Evolutionary conservation across 202 grass and related monocot genomes (phyloP).

Genomic region (Cymbopogon flexuosus): DNA sequence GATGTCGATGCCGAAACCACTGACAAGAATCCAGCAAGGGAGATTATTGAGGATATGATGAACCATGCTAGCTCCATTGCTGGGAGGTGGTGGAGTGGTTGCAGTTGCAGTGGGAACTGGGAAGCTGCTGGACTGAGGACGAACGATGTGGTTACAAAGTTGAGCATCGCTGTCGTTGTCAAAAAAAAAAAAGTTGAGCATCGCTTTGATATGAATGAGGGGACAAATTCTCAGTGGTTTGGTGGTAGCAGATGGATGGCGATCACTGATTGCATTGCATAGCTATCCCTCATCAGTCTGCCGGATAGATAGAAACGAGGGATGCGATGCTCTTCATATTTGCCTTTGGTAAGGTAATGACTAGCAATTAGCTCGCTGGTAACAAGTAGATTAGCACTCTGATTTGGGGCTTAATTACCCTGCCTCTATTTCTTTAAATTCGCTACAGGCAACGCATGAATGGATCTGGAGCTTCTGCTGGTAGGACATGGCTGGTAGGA

Average conservation of each 20-base stretch:
- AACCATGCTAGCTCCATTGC: conserved; percentile 10
- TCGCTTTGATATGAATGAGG: neutral
- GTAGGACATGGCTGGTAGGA: neutral
- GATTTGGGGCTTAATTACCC: neutral
- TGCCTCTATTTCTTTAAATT: neutral
- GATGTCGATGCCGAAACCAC: neutral
- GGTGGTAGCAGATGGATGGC: conserved; percentile 34
- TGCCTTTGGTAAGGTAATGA: neutral
- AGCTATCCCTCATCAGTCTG: conserved; percentile 1
- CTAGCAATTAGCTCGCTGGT: neutral
- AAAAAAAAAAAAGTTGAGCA: neutral
- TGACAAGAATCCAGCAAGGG: conserved; percentile 19
- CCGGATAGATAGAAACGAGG: neutral
- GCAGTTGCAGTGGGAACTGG: neutral
- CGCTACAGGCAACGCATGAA: conserved; percentile 7
- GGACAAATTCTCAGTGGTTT: conserved; percentile 42
- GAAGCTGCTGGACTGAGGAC: neutral
- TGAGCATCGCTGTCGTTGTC: conserved; percentile 19
- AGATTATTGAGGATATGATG: conserved; percentile 25
- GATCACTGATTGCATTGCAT: conserved; percentile 5
- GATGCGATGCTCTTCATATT: neutral
- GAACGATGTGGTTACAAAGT: conserved; percentile 17
- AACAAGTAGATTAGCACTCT: neutral
- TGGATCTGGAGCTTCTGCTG: conserved; percentile 17
- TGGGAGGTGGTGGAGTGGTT: neutral